These are phyloP conservation scores for Neurospora sp. DNA, from an alignment of 2,329 filamentous ascomycete species.

Conservation along the genomic window DNA sequence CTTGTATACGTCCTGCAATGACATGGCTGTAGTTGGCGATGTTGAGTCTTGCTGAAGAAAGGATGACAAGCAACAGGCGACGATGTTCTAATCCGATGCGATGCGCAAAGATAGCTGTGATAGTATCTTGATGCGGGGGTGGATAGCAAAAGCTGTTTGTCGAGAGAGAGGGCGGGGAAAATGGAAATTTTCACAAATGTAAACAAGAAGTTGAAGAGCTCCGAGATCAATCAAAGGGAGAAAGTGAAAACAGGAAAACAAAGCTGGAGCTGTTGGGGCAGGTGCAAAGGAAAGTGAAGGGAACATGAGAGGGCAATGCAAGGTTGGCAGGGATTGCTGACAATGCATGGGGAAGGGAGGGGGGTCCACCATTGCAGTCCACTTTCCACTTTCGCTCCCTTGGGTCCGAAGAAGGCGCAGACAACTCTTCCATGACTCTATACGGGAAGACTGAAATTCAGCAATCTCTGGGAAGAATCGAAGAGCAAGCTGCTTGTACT, in stretches of 20 bases:
- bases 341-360: conserved; percentile 10
- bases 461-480: not conserved
- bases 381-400: not conserved
- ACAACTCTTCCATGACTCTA: not conserved
- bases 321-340: not conserved
- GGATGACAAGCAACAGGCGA: not conserved
- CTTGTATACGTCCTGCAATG: conserved; percentile 51
- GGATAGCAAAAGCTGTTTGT: not conserved
- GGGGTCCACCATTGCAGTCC: not conserved
- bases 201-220: not conserved
- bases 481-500: too few species aligned
- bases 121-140: not conserved
- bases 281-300: not conserved
- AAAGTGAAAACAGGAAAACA: not conserved
- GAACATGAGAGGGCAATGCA: not conserved
- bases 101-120: not conserved
- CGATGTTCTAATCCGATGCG: not conserved
- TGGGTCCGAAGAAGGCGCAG: not conserved
- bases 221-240: not conserved
- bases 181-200: not conserved
- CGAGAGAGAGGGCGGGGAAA: not conserved
- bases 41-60: not conserved
- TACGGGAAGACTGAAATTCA: not conserved
- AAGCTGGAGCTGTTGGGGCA: not conserved
- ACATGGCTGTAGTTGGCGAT: conserved; percentile 26